Base-by-base conservation (phyloP, 2,329 filamentous ascomycete genomes). In the Colletotrichum melonis region DNA sequence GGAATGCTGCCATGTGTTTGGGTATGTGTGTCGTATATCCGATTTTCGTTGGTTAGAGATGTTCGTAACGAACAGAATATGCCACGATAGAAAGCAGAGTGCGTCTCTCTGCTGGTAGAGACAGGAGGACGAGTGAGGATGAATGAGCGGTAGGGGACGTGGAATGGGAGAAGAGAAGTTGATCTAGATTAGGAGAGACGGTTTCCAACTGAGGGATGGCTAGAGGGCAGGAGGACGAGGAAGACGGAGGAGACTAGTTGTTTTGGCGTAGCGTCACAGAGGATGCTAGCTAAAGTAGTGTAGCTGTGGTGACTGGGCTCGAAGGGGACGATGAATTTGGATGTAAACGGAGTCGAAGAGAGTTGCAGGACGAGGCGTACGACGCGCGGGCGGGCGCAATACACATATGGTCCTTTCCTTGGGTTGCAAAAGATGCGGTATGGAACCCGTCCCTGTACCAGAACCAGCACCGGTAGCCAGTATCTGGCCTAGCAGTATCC, bases 361-460 rank as follows among this genome's bases (percentile, higher is more conserved):
- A 63, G 38, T 58, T 22, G 69, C 28, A 68, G 52, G 49, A 68
- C 14, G 22, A 38, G 14, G 65, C 49, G 38, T 42, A 14, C 22
- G 63, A 56, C 28, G 56, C 28, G 55, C 16, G 56, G 69, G 58
- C 52, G 58, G 69, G 42, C 28, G 69, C 22, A 58, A 69, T 58
- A 66, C 58, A 59, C 30, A 46, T 35, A 54, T 32, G 28, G 60
- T 16, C 7, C n/a, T n/a, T 54, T 42, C 38, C 16, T 42, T 42
- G 38, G 42, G 65, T 24, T 57, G 64, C 49, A 68, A 52, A 65
- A 30, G 58, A 72, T 59, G 66, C 66, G 66, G 66, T 22, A 63
- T 22, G 66, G 55, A 38, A 70, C 35, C 38, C 26, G 55, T 60
- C 32, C 22, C 22, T 46, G 67, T 60, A 42, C 28, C 19, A 55